Conservation (phyloP, 1,139 yeast genomes). For the Yamadazyma oceani region DNA sequence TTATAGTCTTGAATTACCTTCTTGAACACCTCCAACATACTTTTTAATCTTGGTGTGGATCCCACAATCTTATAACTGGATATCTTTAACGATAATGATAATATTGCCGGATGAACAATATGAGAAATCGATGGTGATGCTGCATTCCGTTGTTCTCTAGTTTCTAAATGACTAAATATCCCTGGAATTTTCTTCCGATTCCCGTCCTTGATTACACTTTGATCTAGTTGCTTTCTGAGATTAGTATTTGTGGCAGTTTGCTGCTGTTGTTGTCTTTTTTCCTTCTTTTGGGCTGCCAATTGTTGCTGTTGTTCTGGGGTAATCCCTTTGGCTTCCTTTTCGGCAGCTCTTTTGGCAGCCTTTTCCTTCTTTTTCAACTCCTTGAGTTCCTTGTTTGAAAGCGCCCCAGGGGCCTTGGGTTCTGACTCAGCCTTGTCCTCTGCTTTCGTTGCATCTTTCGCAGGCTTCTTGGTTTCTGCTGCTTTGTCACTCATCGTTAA, state of each 20-base stretch:
- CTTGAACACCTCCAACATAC: conserved; percentile 85
- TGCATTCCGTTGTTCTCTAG: conserved; percentile 75
- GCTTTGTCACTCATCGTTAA: background rate
- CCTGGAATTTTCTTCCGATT: conserved; percentile 51
- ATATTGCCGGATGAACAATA: conserved; percentile 84
- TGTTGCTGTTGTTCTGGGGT: conserved; percentile 44
- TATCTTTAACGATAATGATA: conserved; percentile 75
- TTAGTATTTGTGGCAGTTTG: conserved; percentile 44
- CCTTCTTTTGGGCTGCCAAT: conserved; percentile 42
- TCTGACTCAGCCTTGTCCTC: conserved; percentile 3
- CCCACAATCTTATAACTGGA: conserved; percentile 89
- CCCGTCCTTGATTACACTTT: conserved; percentile 48
- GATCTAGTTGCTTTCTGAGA: conserved; percentile 56
- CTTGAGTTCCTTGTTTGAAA: conserved; percentile 80
- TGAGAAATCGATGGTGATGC: conserved; percentile 60
- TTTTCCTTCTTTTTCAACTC: conserved; percentile 86
- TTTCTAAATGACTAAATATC: conserved; percentile 85
- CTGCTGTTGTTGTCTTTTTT: conserved; percentile 32
- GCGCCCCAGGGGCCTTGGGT: conserved; percentile 21
- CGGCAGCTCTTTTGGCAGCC: conserved; percentile 82
- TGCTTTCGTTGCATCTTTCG: conserved; percentile 3
- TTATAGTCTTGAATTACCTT: conserved; percentile 74
- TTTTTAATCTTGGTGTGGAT: conserved; percentile 78
- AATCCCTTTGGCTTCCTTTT: conserved; percentile 55
- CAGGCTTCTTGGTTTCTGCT: conserved; percentile 7